Evolutionary conservation across 2,329 filamentous ascomycete genomes (phyloP), one percentile per base, ranked within the genome.

Genomic region (Penicillium hordei): DNA sequence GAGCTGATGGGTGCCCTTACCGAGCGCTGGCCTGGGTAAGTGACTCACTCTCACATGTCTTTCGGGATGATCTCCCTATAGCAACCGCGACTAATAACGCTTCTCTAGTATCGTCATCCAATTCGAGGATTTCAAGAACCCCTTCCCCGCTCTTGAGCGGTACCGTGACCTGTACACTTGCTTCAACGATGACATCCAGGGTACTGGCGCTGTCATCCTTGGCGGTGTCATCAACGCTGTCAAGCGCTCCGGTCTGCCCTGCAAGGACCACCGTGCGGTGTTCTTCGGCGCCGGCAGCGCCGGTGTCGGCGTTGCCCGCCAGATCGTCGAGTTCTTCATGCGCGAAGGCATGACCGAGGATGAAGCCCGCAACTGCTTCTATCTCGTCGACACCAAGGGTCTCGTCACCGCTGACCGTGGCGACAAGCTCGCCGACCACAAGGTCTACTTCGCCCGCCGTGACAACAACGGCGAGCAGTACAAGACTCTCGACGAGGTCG

Each of bases 141-240:
- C 94, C 46, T 99, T 97, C 84, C 89, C 90, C 62, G 93, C 95
- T 70, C 85, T 97, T 40, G 89, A 94, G 73, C 86, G 91, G 60
- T 97, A 97, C 79, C 89, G 91, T 67, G 83, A 93, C 73, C 85
- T 83, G 64, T 93, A 96, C 82, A 93, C 90, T 76, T 95, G 91
- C 83, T 99, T 99, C 86, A 97, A 97, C 76, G 94, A 97, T 72
- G 93, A 99, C 73, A 94, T 99, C 72, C 93, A 97, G 81, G 93
- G 93, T 65, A 97, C 94, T 67, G 94, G 94, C 68, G 92, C 93
- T 62, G 94, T 99, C 70, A 92, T 97, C 61, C 84, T 97, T 55
- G 93, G 85, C 63, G 93, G 93, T 67, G 83, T 89, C 75, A 86
- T 90, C 77, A 85, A 83, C 64, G 83, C 83, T 29, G 91, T 96